phyloP scores from a whole-genome alignment of 176 grass and related monocot species.

The Elaeis guineensis region DNA sequence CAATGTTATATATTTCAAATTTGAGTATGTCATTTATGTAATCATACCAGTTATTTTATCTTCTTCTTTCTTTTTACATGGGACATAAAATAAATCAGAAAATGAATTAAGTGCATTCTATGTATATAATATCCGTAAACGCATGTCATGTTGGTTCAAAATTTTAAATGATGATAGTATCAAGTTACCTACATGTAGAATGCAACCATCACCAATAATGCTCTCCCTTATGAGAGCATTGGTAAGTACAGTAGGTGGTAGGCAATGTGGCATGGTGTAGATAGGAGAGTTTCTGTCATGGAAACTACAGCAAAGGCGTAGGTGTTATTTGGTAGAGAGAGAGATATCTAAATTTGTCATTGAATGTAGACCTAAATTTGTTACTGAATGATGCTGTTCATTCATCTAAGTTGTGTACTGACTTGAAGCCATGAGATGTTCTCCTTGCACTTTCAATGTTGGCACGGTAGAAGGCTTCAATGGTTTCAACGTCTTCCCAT shows the following conservation, averaged over 20 bases:
- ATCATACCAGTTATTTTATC: no score
- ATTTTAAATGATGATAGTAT: background rate
- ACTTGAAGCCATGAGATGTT: background rate
- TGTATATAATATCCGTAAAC: no score
- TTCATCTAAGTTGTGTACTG: background rate
- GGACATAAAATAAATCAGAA: no score
- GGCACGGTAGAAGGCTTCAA: slow-evolving; percentile 14
- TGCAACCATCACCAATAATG: slow-evolving; percentile 20
- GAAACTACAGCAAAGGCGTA: background rate
- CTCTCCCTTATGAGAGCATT: slow-evolving; percentile 2
- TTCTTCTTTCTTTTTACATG: no score
- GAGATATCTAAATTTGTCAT: background rate
- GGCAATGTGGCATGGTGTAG: slow-evolving; percentile 4
- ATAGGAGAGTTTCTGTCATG: slow-evolving; percentile 8
- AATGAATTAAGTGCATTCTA: no score
- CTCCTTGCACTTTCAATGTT: slow-evolving; percentile 10
- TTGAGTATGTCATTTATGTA: no score
- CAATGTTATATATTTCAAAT: no score
- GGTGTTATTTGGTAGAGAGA: background rate
- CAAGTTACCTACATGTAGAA: slow-evolving; percentile 16
- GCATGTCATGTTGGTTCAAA: background rate
- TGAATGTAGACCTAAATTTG: background rate
- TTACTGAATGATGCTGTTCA: slow-evolving; percentile 6
- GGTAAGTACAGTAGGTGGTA: slow-evolving; percentile 6
- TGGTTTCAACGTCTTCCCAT: slow-evolving; percentile 6